Evolutionary conservation across 2,329 filamentous ascomycete species (phyloP).

Genomic region (Talaromyces islandicus): DNA sequence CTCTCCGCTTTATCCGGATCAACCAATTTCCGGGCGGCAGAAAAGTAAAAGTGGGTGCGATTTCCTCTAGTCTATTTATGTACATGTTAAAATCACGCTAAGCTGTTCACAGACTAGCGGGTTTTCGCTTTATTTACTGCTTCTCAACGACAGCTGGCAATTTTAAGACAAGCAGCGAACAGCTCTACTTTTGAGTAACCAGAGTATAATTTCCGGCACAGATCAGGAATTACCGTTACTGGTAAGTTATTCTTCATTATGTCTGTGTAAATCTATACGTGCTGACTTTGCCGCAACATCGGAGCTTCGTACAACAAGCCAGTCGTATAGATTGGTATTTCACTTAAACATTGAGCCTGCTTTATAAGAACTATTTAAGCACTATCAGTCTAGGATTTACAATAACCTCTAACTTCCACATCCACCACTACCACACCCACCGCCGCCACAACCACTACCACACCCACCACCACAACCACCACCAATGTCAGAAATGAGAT

Average conservation of each 20-base stretch:
- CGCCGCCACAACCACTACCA: conserved; percentile 3
- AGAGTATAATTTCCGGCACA: background rate
- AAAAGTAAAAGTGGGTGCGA: background rate
- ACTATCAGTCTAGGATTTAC: background rate
- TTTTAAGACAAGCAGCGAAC: background rate
- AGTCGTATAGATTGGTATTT: background rate
- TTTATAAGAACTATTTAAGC: background rate
- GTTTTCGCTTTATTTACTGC: background rate
- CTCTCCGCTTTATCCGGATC: conserved; percentile 11
- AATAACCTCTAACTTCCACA: background rate
- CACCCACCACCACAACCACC: background rate
- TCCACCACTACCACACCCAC: background rate
- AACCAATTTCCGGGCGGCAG: conserved; percentile 4
- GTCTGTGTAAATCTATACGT: background rate
- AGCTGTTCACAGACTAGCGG: background rate
- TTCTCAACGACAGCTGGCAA: too few relatives aligned
- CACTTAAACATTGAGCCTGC: background rate
- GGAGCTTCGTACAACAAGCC: background rate
- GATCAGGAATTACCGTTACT: background rate
- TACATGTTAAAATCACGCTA: background rate
- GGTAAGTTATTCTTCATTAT: background rate
- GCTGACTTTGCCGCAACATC: background rate
- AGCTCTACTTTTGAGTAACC: background rate
- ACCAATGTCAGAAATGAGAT: background rate
- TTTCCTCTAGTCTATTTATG: background rate